phyloP scores from a whole-genome alignment of 1,284 basidiomycete species.

The Papiliotrema laurentii region DNA sequence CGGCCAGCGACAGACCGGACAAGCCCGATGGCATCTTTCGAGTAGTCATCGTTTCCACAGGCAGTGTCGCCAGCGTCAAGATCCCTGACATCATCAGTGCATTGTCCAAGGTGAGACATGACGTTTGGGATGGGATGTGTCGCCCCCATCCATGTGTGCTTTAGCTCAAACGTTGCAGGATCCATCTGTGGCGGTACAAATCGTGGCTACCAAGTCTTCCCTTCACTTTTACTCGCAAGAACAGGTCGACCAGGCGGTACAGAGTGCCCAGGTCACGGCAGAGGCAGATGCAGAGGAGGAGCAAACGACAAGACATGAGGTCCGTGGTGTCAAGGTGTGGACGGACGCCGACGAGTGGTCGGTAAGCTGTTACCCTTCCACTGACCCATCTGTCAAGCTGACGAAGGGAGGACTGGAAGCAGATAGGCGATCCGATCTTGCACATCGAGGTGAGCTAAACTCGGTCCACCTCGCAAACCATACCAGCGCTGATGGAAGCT shows the following conservation, averaged over 20 bases:
- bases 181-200: constrained; percentile 67
- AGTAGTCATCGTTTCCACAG: constrained; percentile 79
- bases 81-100: constrained; percentile 79
- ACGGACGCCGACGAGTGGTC: constrained; percentile 88
- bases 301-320: neutral
- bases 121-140: neutral
- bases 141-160: neutral
- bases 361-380: constrained; percentile 48
- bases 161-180: constrained; percentile 5
- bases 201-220: constrained; percentile 74
- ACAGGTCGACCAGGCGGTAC: constrained; percentile 51
- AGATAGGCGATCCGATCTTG: constrained; percentile 84
- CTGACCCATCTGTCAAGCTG: neutral
- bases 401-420: constrained; percentile 55
- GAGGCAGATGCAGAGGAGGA: neutral
- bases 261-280: constrained; percentile 6
- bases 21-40: constrained; percentile 50
- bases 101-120: constrained; percentile 59
- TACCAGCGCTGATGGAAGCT: constrained; percentile 49
- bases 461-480: neutral
- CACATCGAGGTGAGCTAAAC: constrained; percentile 68
- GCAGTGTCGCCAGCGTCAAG: constrained; percentile 93
- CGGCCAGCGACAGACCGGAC: constrained; percentile 27
- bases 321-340: constrained; percentile 67
- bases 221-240: constrained; percentile 68